Evolutionary conservation across 345 rosid species (phyloP).

Genomic region (Angophora floribunda): DNA sequence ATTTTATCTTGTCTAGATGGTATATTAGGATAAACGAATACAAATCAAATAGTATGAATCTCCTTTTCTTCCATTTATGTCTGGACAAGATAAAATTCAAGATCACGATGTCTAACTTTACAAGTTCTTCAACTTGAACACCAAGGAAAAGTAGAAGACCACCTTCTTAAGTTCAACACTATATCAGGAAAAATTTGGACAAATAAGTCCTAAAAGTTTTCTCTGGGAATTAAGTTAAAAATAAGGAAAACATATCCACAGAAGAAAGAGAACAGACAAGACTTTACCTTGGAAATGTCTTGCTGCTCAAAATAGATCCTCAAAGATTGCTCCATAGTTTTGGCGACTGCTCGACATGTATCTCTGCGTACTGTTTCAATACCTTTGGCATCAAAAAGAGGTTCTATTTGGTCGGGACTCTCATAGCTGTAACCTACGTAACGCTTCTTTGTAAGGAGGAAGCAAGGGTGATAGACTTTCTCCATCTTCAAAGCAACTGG

Average conservation of each 20-base stretch:
- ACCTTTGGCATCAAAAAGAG: conserved; percentile 91
- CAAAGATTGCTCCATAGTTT: conserved; percentile 83
- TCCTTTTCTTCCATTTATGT: background rate
- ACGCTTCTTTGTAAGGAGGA: conserved; percentile 93
- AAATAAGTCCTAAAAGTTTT: background rate
- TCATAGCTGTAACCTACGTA: conserved; percentile 96
- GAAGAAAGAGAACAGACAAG: background rate
- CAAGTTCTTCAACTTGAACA: background rate
- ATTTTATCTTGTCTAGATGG: background rate
- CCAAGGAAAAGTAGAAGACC: background rate
- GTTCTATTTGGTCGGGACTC: conserved; percentile 61
- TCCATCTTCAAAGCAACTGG: conserved; percentile 93
- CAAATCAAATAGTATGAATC: background rate
- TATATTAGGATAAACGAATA: background rate
- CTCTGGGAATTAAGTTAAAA: background rate
- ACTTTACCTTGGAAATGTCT: conserved; percentile 46
- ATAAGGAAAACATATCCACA: background rate
- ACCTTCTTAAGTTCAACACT: background rate
- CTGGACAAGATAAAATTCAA: background rate
- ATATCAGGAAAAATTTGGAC: background rate
- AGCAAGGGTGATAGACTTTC: conserved; percentile 91
- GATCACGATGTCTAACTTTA: background rate
- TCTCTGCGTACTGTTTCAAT: conserved; percentile 97
- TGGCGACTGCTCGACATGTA: conserved; percentile 79
- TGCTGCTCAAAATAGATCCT: conserved; percentile 70